phyloP scores from a whole-genome alignment of 2,329 filamentous ascomycete species.

The Sporothrix humicola region DNA sequence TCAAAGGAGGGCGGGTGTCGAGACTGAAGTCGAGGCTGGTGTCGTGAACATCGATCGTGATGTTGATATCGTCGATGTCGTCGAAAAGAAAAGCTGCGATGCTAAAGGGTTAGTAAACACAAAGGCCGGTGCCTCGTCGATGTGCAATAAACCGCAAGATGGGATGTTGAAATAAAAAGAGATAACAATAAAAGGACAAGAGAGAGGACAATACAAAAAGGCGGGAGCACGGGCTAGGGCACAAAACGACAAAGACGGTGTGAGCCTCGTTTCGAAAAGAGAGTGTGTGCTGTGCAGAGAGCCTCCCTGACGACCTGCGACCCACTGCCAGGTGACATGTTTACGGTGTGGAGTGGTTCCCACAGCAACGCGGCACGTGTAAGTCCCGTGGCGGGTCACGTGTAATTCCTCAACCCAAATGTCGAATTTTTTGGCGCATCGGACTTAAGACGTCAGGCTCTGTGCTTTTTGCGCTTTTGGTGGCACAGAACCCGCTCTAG shows the following conservation, averaged over 20 bases:
- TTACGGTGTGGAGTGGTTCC: constrained; percentile 33
- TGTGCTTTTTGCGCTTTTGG: background rate
- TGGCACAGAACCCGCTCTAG: background rate
- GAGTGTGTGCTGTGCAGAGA: constrained; percentile 28
- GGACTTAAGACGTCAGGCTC: background rate
- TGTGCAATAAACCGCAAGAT: constrained; percentile 20
- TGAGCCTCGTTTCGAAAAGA: constrained; percentile 25
- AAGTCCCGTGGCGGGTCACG: background rate
- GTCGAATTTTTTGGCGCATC: background rate
- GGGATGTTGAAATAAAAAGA: background rate
- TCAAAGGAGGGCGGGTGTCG: background rate
- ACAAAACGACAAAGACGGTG: constrained; percentile 23
- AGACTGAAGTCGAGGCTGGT: background rate
- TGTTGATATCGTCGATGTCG: background rate
- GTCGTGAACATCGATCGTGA: background rate
- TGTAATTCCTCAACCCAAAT: background rate
- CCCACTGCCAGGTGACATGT: constrained; percentile 32
- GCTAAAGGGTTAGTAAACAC: constrained; percentile 22
- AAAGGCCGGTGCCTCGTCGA: constrained; percentile 13
- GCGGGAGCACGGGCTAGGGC: constrained; percentile 3
- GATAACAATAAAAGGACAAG: background rate
- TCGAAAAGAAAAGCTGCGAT: background rate
- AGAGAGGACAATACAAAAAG: background rate
- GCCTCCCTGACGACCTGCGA: constrained; percentile 20
- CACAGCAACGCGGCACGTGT: constrained; percentile 28